Percentiles rank a stretch among this genome's conserved stretches.
Evolutionary conservation across 257 asterid species (phyloP).

Genomic region (Cordia subcordata): DNA sequence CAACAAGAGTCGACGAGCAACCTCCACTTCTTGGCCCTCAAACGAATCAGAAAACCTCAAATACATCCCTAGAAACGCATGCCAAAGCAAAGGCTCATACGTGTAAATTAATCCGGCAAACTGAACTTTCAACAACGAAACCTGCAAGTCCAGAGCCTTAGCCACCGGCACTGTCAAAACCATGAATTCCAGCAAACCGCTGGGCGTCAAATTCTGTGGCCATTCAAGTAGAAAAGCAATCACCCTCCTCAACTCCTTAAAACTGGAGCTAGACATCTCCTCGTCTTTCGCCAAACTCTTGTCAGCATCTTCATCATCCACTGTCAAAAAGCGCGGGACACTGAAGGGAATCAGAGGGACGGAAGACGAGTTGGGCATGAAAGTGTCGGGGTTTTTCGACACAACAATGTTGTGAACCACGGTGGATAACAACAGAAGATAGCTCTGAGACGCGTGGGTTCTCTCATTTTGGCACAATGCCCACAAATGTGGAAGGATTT

Average conservation of each 20-base stretch:
- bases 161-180: slow-evolving; percentile 58
- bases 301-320: slow-evolving; percentile 25
- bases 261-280: slow-evolving; percentile 29
- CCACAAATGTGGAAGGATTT: slow-evolving; percentile 64
- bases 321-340: slow-evolving; percentile 46
- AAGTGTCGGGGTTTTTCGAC: slow-evolving; percentile 43
- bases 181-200: slow-evolving; percentile 74
- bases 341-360: slow-evolving; percentile 69
- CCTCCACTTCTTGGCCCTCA: slow-evolving; percentile 67
- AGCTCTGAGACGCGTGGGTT: slow-evolving; percentile 76
- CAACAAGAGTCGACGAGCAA: slow-evolving; percentile 55
- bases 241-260: slow-evolving; percentile 74
- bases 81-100: slow-evolving; percentile 78
- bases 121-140: slow-evolving; percentile 81
- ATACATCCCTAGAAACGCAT: slow-evolving; percentile 61
- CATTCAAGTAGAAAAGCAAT: slow-evolving; percentile 78
- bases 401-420: slow-evolving; percentile 42
- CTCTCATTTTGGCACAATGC: slow-evolving; percentile 74
- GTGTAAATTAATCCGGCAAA: slow-evolving; percentile 77
- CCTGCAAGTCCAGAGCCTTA: slow-evolving; percentile 76
- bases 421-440: slow-evolving; percentile 54
- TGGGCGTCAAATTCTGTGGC: slow-evolving; percentile 62
- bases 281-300: slow-evolving; percentile 43
- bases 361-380: slow-evolving; percentile 47
- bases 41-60: slow-evolving; percentile 56